These are phyloP conservation scores for Friedmanniomyces simplex DNA, from an alignment of 495 filamentous ascomycete species.

Conservation along the genomic window DNA sequence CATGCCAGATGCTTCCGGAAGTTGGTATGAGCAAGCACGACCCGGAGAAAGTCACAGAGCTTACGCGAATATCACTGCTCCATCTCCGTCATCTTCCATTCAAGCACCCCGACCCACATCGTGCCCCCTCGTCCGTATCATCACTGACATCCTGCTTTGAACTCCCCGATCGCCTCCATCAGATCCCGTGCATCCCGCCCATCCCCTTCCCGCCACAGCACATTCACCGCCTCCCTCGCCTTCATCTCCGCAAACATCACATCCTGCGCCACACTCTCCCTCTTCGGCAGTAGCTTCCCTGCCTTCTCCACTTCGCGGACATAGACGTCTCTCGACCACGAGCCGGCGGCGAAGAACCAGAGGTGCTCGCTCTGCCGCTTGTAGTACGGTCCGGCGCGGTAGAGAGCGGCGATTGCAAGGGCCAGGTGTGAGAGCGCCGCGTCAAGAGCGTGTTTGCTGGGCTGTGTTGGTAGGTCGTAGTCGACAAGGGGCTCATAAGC, in stretches of 20 bases:
- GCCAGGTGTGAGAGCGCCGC: neutral
- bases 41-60: no score
- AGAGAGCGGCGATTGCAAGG: neutral
- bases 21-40: no score
- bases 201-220: constrained; percentile 1
- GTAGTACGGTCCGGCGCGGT: constrained; percentile 2
- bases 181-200: constrained; percentile 2
- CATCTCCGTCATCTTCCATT: no score
- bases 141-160: neutral
- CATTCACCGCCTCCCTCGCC: neutral
- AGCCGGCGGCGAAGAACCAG: constrained; percentile 2
- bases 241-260: constrained; percentile 1
- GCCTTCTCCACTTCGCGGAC: neutral
- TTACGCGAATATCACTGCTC: no score
- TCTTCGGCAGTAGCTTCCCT: neutral
- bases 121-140: neutral
- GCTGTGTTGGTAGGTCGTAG: neutral
- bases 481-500: neutral
- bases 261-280: neutral
- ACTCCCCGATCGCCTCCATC: neutral
- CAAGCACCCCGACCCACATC: neutral
- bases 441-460: constrained; percentile 1
- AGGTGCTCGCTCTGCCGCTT: neutral
- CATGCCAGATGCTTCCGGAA: no score
- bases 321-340: neutral